Conservation (phyloP, 1,284 basidiomycete species). For the Ganoderma sp. region DNA sequence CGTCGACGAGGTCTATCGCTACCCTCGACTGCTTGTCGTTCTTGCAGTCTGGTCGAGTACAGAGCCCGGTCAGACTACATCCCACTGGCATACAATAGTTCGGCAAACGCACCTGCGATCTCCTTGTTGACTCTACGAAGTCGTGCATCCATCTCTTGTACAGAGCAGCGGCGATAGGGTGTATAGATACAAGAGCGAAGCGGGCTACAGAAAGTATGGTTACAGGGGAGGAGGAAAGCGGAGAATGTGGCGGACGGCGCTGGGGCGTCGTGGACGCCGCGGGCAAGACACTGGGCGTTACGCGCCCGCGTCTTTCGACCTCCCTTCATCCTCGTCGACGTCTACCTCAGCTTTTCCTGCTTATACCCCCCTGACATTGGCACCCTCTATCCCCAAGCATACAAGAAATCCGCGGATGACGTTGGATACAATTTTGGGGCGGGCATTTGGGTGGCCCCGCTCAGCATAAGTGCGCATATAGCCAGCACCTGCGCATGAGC, state of each 20-base stretch:
- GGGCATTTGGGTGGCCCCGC: neutral
- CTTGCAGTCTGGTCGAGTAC: conserved; percentile 90
- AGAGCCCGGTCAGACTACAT: neutral
- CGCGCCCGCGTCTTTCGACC: neutral
- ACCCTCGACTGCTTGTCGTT: conserved; percentile 91
- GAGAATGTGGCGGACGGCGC: conserved; percentile 12
- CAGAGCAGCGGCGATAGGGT: neutral
- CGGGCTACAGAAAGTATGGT: conserved; percentile 16
- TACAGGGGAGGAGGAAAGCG: conserved; percentile 11
- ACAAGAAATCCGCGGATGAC: neutral
- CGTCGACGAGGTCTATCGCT: conserved; percentile 84
- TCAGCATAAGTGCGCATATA: neutral
- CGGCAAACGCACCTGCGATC: conserved; percentile 68
- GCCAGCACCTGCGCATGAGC: neutral
- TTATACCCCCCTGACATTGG: neutral
- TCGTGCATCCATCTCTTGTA: conserved; percentile 75
- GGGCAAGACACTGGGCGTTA: neutral
- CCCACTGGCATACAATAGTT: neutral
- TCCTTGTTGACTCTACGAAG: conserved; percentile 92
- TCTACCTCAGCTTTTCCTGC: neutral
- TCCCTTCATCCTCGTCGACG: conserved; percentile 1
- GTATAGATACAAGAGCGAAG: conserved; percentile 21
- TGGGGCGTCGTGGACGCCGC: conserved; percentile 8
- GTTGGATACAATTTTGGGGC: neutral
- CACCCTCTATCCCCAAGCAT: neutral